Evolutionary conservation across 2,329 filamentous ascomycete genomes (phyloP).

Genomic region (Bipolaris bicolor): DNA sequence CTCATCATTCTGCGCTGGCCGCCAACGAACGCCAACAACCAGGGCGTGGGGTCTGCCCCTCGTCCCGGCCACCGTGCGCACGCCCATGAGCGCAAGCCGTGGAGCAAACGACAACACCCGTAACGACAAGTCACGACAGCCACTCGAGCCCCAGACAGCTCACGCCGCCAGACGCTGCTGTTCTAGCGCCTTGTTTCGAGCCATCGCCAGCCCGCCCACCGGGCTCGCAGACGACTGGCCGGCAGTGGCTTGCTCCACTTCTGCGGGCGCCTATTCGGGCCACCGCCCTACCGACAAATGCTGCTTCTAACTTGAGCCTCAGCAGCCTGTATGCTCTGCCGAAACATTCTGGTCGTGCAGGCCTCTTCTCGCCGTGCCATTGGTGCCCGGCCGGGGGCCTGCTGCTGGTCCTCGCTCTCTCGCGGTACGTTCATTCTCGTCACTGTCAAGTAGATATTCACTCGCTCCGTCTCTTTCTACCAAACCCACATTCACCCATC

Average conservation of each 20-base stretch:
- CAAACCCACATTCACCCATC: slow-evolving; percentile 24
- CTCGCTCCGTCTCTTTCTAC: slow-evolving; percentile 24
- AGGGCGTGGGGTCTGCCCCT: slow-evolving; percentile 28
- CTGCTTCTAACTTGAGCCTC: slow-evolving; percentile 52
- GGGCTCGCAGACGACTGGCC: slow-evolving; percentile 49
- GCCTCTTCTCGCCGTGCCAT: slow-evolving; percentile 47
- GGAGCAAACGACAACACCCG: slow-evolving; percentile 43
- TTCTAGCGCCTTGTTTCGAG: slow-evolving; percentile 45
- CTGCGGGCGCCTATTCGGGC: slow-evolving; percentile 48
- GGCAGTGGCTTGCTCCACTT: slow-evolving; percentile 40
- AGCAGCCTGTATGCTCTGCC: slow-evolving; percentile 49
- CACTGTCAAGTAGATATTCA: slow-evolving; percentile 38
- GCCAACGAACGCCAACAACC: slow-evolving; percentile 30
- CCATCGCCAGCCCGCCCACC: slow-evolving; percentile 43
- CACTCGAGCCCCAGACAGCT: slow-evolving; percentile 38
- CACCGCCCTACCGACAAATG: slow-evolving; percentile 42
- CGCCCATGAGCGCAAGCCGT: slow-evolving; percentile 47
- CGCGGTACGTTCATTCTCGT: slow-evolving; percentile 49
- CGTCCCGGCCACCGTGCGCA: slow-evolving; percentile 30
- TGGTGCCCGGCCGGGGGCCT: slow-evolving; percentile 45
- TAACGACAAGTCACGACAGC: slow-evolving; percentile 36
- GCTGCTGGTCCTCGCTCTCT: slow-evolving; percentile 48
- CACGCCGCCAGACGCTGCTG: slow-evolving; percentile 39
- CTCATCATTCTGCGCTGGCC: slow-evolving; percentile 28
- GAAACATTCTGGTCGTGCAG: slow-evolving; percentile 51